phyloP scores from a whole-genome alignment of 257 asterid genomes.

The Coffea eugenioides region DNA sequence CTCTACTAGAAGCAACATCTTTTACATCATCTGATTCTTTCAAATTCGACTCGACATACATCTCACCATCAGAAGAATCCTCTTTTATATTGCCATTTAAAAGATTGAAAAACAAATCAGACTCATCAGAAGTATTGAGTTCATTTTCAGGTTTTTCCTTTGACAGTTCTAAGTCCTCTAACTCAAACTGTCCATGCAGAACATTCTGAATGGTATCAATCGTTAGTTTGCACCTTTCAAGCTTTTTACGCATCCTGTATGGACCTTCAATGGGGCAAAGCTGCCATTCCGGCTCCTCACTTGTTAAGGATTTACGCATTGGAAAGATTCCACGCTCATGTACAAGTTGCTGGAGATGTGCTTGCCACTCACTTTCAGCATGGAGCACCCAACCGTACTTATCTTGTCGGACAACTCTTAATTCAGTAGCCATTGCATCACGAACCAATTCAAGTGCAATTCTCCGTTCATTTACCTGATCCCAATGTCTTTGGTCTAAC shows the following conservation, averaged over 20 bases:
- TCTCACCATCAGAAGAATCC: slow-evolving; percentile 56
- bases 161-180: slow-evolving; percentile 57
- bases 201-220: slow-evolving; percentile 73
- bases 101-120: slow-evolving; percentile 61
- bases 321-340: slow-evolving; percentile 97
- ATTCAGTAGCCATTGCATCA: slow-evolving; percentile 91
- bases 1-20: slow-evolving; percentile 68
- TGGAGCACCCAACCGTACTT: slow-evolving; percentile 99
- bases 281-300: slow-evolving; percentile 79
- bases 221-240: slow-evolving; percentile 77
- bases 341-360: slow-evolving; percentile 91
- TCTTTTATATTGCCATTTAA: slow-evolving; percentile 54
- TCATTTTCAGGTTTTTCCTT: slow-evolving; percentile 68
- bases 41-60: slow-evolving; percentile 65
- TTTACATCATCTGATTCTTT: slow-evolving; percentile 69
- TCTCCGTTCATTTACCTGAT: slow-evolving; percentile 91
- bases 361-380: slow-evolving; percentile 99
- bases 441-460: slow-evolving; percentile 92
- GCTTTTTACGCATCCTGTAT: slow-evolving; percentile 93
- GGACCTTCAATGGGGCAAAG: slow-evolving; percentile 99
- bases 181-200: slow-evolving; percentile 56
- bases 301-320: slow-evolving; percentile 47
- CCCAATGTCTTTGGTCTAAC: slow-evolving; percentile 85
- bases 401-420: slow-evolving; percentile 97
- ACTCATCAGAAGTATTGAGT: slow-evolving; percentile 51